Evolutionary conservation across 495 filamentous ascomycete species (phyloP).

Genomic region (Podospora pseudopauciseta): DNA sequence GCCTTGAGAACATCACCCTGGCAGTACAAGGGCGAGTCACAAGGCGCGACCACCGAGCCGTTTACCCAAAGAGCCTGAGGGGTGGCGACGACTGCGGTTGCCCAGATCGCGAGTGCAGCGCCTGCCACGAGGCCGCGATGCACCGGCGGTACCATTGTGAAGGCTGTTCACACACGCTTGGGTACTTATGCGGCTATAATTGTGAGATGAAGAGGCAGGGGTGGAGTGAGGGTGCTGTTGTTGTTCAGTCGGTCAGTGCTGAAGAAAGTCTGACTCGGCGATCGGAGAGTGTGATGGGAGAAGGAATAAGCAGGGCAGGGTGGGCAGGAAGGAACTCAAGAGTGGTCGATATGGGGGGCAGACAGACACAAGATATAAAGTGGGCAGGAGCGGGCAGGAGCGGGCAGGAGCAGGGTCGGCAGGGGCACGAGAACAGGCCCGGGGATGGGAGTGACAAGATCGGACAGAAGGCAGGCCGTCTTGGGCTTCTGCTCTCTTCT

Average conservation of each 20-base stretch:
- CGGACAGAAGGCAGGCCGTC: not conserved
- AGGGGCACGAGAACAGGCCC: not conserved
- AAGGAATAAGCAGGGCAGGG: not conserved
- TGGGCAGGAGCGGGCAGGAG: not conserved
- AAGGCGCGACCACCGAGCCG: conserved; percentile 45
- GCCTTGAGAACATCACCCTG: conserved; percentile 46
- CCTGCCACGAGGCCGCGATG: not conserved
- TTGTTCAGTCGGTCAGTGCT: not conserved
- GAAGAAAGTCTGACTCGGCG: not conserved
- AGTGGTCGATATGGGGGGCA: not conserved
- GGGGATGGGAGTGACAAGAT: not conserved
- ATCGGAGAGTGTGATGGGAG: not conserved
- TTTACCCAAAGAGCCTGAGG: conserved; percentile 40
- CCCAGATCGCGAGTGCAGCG: conserved; percentile 22
- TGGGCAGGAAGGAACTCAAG: not conserved
- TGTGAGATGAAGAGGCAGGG: not conserved
- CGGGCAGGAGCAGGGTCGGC: not conserved
- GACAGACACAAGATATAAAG: not conserved
- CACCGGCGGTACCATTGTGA: conserved; percentile 22
- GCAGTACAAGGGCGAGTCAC: conserved; percentile 50
- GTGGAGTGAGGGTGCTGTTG: not conserved
- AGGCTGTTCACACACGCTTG: not conserved
- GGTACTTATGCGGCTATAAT: not conserved
- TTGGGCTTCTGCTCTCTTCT: not conserved
- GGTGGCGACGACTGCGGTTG: conserved; percentile 22